Evolutionary conservation across 164 flowering plant genomes (phyloP).

Genomic region (Tetracentron sinense): DNA sequence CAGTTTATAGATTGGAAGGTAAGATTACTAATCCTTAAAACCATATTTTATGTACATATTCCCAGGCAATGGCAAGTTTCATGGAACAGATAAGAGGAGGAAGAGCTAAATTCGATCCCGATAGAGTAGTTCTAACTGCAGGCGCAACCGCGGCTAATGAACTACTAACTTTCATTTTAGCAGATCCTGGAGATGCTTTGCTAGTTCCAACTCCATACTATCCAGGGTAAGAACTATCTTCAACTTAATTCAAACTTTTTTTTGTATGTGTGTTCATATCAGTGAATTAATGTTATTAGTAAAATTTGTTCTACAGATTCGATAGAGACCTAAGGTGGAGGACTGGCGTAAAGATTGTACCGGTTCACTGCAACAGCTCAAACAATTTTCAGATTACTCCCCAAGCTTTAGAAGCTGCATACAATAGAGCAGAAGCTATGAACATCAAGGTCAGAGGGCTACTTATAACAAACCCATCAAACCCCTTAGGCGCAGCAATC

Average conservation of each 20-base stretch:
- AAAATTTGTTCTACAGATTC: neutral
- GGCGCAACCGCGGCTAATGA: neutral
- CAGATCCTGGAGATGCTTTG: neutral
- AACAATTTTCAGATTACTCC: neutral
- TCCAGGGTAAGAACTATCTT: neutral
- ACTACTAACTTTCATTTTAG: neutral
- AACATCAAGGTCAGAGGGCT: neutral
- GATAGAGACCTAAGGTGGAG: constrained; percentile 3
- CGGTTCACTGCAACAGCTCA: constrained; percentile 1
- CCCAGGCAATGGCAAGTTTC: neutral
- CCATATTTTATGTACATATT: neutral
- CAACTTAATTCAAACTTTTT: too few species aligned
- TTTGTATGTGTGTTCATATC: too few species aligned
- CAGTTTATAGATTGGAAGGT: neutral
- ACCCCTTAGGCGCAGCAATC: neutral
- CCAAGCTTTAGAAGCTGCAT: neutral
- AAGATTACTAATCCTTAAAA: neutral
- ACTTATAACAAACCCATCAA: constrained; percentile 1
- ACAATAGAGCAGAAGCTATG: neutral
- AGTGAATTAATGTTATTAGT: neutral
- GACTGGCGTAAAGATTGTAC: constrained; percentile 1
- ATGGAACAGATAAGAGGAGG: constrained; percentile 1
- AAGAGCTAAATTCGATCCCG: neutral
- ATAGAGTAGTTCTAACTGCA: neutral
- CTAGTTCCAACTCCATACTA: neutral